Base-by-base conservation (phyloP, 177 flowering plant genomes). In the Vitis hybrid region DNA sequence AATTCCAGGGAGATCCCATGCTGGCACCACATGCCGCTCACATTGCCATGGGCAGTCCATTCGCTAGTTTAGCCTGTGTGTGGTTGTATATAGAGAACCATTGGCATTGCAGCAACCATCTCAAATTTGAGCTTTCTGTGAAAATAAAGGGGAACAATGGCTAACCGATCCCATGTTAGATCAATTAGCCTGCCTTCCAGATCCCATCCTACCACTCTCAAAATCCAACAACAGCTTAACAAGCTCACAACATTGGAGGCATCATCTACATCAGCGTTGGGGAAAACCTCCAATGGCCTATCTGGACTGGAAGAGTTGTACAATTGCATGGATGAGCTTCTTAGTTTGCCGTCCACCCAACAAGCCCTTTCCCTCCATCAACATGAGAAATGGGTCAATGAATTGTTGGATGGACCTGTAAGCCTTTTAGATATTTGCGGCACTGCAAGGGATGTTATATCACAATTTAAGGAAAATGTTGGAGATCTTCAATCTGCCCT, bases 121-220 rank as follows among this genome's bases (percentile, higher is more conserved):
- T 58, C 53, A 33, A 13, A 16, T 31, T 48, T 15, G 48, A 39
- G 48, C 14, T 12, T 7, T 50, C 14, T 18, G 29, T 15, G 13
- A 9, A 10, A 29, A 26, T 26, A 4, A 29, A 19, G 13, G 3
- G 31, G 14, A 52, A 66, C 55, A 7, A 83, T 85, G 84, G 79
- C 79, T 4, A 56, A 55, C 22, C 50, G 45, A 22, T 64, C 45
- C 66, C 61, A 62, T 56, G 58, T 69, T n/a, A 16, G 76, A 75
- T 69, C 82, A 65, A 69, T 79, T 51, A 86, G 92, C 70, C 70
- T 86, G 61, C 92, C 92, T 5, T 33, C 78, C 50, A 75, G 86
- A 63, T 75, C 85, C 3, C 84, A 88, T 70, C 87, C 86, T 1
- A 75, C 8, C 70, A 79, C 76, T 10, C 19, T 67, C 1, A 72